Evolutionary conservation across 306 rosid genomes (phyloP), one percentile per base, ranked within the genome.

Genomic region (Astragalus glycyphyllos): DNA sequence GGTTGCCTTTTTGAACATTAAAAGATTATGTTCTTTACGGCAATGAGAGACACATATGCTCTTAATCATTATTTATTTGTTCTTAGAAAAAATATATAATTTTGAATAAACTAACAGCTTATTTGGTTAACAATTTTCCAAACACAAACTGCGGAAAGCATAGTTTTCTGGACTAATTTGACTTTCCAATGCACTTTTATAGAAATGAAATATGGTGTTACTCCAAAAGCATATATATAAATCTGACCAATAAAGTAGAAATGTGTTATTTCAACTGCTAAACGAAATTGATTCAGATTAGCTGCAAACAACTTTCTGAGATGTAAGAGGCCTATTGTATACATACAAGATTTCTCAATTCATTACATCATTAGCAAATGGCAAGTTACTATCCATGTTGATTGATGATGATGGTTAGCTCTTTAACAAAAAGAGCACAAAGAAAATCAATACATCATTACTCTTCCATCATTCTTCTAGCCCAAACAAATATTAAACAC

Each of bases 301-400:
- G 82, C 79, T 77, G 76, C 72, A 77, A 76, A 79, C 57, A 32
- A 76, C 57, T 72, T 76, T 80, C 70, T 73, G 57, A 51, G 73
- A 80, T 69, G 69, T 48, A 76, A 77, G 68, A 77, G 68, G 68
- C 72, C 72, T 70, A 82, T 81, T 59, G 80, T 86, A 79, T 81
- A 84, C 80, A 80, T 84, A 78, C 81, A 82, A 48, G 63, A 83
- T 42, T 81, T 69, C 76, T 83, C 86, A 81, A 73, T 74, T 26
- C 31, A 26, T 26, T 75, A 86, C 91, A 86, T 72, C 85, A 81
- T 66, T 69, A 72, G 83, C 70, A 86, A 85, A 84, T 76, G 47
- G 60, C 73, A 79, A 80, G 61, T 82, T 77, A 74, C 37, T 63
- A 77, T 83, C 68, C 83, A 73, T 73, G 81, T 46, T 76, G 80